phyloP scores from a whole-genome alignment of 176 grass and related monocot species.

The Carex kokanica region DNA sequence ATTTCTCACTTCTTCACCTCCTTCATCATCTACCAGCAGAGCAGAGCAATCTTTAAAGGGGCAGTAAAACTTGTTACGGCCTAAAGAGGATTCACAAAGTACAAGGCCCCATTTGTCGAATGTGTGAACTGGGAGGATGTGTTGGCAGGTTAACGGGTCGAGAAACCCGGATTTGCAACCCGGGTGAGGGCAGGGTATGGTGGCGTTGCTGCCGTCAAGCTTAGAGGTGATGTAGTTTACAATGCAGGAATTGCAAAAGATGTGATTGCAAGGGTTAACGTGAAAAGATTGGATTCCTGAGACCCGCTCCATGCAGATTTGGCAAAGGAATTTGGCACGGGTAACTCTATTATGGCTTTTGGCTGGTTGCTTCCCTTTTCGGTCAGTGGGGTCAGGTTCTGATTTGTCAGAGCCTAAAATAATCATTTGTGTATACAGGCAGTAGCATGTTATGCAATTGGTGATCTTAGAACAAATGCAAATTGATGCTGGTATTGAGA shows the following conservation, averaged over 20 bases:
- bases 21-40: not conserved
- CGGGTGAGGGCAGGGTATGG: not conserved
- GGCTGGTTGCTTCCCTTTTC: constrained; percentile 22
- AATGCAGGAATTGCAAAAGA: constrained; percentile 25
- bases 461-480: not conserved
- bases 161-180: not conserved
- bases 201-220: not conserved
- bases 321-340: not conserved
- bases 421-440: constrained; percentile 10
- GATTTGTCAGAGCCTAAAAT: constrained; percentile 14
- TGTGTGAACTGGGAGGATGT: not conserved
- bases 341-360: not conserved
- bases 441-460: not conserved
- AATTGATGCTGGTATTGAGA: not conserved
- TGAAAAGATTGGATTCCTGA: not conserved
- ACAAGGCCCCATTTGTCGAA: constrained; percentile 16
- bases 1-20: constrained; percentile 12
- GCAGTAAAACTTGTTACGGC: constrained; percentile 24
- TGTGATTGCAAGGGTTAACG: constrained; percentile 16
- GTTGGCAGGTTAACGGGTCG: constrained; percentile 7
- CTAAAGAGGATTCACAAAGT: constrained; percentile 17
- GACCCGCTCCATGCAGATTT: constrained; percentile 8
- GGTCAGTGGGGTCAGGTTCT: constrained; percentile 18
- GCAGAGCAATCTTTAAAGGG: constrained; percentile 28
- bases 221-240: constrained; percentile 4